Percentiles rank a stretch among this genome's conserved stretches.
Evolutionary conservation across 169 alveolate genomes (phyloP).

Genomic region (Babesia gibsoni): DNA sequence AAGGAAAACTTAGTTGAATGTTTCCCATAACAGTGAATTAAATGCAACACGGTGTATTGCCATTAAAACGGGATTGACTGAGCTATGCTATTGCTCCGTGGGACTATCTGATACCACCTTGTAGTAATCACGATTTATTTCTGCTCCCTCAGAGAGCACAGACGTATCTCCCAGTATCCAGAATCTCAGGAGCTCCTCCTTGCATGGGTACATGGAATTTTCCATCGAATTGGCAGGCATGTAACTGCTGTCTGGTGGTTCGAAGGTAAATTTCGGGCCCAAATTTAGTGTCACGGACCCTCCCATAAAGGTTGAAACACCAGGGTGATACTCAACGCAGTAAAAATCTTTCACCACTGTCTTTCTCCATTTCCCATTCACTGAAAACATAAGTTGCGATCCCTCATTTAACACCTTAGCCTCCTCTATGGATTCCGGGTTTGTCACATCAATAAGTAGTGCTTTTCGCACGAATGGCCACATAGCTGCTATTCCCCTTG

Average conservation of each 20-base stretch:
- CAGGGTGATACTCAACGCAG: constrained; percentile 79
- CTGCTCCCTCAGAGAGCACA: constrained; percentile 34
- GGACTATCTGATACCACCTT: constrained; percentile 3
- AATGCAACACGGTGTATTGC: too few species aligned
- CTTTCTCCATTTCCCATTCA: constrained; percentile 65
- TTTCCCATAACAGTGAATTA: too few species aligned
- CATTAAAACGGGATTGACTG: too few species aligned
- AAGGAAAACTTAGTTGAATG: too few species aligned
- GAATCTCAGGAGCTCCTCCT: constrained; percentile 66
- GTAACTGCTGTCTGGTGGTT: constrained; percentile 55
- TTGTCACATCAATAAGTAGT: constrained; percentile 63
- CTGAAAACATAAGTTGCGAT: constrained; percentile 67
- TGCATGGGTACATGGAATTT: constrained; percentile 67
- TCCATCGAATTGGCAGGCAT: constrained; percentile 65
- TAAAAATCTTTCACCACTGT: constrained; percentile 39
- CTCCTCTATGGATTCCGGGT: constrained; percentile 41
- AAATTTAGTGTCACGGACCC: constrained; percentile 69
- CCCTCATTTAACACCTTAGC: constrained; percentile 40
- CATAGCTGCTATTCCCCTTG: constrained; percentile 66
- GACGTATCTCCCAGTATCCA: constrained; percentile 65
- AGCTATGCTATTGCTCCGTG: too few species aligned
- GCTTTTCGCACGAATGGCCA: constrained; percentile 76
- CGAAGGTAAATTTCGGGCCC: constrained; percentile 73
- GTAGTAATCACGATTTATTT: constrained; percentile 32
- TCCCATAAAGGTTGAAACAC: constrained; percentile 75